Evolutionary conservation across 179 eudicot genomes (phyloP), one percentile per base, ranked within the genome.

Genomic region (Beta macrorhiza): DNA sequence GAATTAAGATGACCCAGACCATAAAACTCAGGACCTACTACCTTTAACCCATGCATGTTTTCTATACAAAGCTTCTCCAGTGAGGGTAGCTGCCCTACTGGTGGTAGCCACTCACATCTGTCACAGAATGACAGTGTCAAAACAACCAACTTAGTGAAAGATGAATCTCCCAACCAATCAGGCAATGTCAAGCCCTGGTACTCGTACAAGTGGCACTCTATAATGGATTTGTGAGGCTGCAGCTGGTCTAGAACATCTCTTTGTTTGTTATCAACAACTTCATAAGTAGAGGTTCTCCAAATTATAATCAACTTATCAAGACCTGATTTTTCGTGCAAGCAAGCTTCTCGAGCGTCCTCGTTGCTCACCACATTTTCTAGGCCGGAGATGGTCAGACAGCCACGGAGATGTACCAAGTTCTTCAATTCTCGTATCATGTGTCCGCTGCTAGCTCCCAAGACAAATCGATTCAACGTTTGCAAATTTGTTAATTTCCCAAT

Each of bases 161-260:
- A 65, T 29, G 72, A 25, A 52, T 67, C 59, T 52, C 80, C 80
- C 25, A 78, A 65, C 74, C 80, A 78, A 17, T 11, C 3, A 7
- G 80, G 80, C 32, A 78, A 67, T 37, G 58, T 11, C 58, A 12
- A n/a, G 44, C 17, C 80, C 72, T 10, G 8, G 44, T 78, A 78
- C 14, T 20, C n/a, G 5, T 49, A 2, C 0, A 78, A 29, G 19
- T 11, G 10, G 7, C 20, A 37, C 13, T 49, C 10, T 67, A 52
- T 67, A 51, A 78, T 32, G 61, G 49, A 65, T 8, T 3, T 53
- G 29, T 29, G 64, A 78, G 80, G 80, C 52, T 10, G 61, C 25
- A 78, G 59, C 16, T 65, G 19, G 10, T 78, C 32, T 9, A 67
- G 3, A 22, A 78, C 53, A 12, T 67, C 29, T 25, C 32, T 53